Evolutionary conservation across 2,329 filamentous ascomycete genomes (phyloP), one percentile per base, ranked within the genome.

Genomic region (Aspergillus puulaauensis): DNA sequence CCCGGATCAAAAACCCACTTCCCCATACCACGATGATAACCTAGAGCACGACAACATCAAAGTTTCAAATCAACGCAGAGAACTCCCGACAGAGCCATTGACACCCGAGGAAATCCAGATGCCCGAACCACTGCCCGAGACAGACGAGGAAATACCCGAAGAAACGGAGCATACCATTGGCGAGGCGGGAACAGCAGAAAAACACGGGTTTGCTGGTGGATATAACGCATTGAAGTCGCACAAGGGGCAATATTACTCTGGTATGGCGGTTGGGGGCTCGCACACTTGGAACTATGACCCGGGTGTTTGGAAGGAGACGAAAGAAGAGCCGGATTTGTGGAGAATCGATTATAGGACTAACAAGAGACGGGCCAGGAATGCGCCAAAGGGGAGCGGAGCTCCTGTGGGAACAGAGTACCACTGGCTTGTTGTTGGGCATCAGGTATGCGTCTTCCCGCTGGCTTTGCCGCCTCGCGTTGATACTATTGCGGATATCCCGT

Each of bases 271-370:
- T 35, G 72, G 73, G 9, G 72, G 70, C 8, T 73, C 72, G 0
- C 71, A 74, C 54, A 73, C 65, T 24, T 75, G 73, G 72, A 73
- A 68, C 44, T 75, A 75, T 47, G 69, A 73, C 21, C 64, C 63
- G n/a, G 71, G 71, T 0, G 54, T 63, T 11, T 74, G 70, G 71
- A 70, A 70, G 43, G 72, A 74, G 52, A 74, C 72, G 4, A 74
- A 72, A 46, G 62, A 68, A 31, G 72, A 73, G 47, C 72, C 72
- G 2, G 70, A 75, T 61, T 61, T 71, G 5, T 75, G 73, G 71
- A 62, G 64, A 39, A 67, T 74, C 27, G 68, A 73, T 44, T 73
- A 69, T 54, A 56, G 60, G 21, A 69, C 70, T 8, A 70, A 64
- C 17, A 75, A 74, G 59, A 57, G 68, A 48, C 62, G 71, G 2